Percentiles rank a stretch among this genome's conserved stretches.
Conservation (phyloP, 2,329 filamentous ascomycete species). For the Aspergillus udagawae region DNA sequence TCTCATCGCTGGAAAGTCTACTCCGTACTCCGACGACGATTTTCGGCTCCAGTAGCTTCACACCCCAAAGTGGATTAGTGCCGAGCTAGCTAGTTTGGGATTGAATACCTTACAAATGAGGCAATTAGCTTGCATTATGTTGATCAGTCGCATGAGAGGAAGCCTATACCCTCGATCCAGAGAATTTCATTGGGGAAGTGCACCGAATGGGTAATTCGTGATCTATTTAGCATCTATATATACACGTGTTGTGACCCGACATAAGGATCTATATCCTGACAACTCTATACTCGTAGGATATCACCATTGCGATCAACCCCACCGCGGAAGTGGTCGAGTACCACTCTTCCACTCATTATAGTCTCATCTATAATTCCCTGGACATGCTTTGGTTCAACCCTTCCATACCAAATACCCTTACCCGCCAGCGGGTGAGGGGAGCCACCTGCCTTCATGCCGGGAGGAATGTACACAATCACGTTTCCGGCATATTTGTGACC, state of each 20-base stretch:
- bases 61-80: slow-evolving; percentile 21
- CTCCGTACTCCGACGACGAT: not conserved
- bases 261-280: not conserved
- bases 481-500: slow-evolving; percentile 96
- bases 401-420: slow-evolving; percentile 73
- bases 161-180: not conserved
- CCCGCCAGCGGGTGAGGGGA: slow-evolving; percentile 35
- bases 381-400: slow-evolving; percentile 78
- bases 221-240: not conserved
- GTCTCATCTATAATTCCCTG: slow-evolving; percentile 87
- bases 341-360: slow-evolving; percentile 78
- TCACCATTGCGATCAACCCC: slow-evolving; percentile 76
- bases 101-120: not conserved
- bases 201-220: not conserved
- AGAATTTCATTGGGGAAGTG: not conserved
- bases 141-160: not conserved
- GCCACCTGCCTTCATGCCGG: slow-evolving; percentile 23
- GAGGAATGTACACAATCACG: slow-evolving; percentile 72
- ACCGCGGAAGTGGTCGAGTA: slow-evolving; percentile 76
- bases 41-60: slow-evolving; percentile 4
- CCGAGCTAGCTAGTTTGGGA: not conserved
- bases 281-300: slow-evolving; percentile 56
- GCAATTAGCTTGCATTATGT: not conserved
- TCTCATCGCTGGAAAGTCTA: not conserved
- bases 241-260: not conserved